Evolutionary conservation across 2,329 filamentous ascomycete species (phyloP), one percentile per base, ranked within the genome.

Genomic region (Alternaria burnsii): DNA sequence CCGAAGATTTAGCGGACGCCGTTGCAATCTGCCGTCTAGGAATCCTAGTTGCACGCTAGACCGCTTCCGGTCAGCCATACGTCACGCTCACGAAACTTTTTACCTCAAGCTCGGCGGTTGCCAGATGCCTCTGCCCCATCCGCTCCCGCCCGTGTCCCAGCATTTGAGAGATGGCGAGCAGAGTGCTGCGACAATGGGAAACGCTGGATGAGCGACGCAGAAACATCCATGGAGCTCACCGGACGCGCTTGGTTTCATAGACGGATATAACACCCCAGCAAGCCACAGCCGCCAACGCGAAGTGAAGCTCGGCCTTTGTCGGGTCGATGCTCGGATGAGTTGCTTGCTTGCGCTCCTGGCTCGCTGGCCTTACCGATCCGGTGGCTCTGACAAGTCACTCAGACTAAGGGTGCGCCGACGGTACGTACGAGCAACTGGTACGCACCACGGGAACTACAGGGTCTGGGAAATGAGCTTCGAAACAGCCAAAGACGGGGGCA

Each of bases 221-320:
- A 50, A 38, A 36, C 20, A 50, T 32, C 12, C 22, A 46, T 47
- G 41, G n/a, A 55, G 55, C 54, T 61, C 53, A 58, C 59, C 51
- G 66, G 56, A 62, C 59, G 58, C 58, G 24, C 55, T 53, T 61
- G 42, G 59, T 65, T 67, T 65, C 60, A 64, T 67, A 18, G 55
- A 52, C 69, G 66, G 66, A 67, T 65, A 71, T 67, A 67, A 65
- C 44, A 59, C 61, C 64, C 64, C 62, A 53, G 62, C 52, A 57
- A 67, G 67, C 67, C 67, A 69, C 67, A 69, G 58, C 65, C 65
- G 67, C 62, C 61, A 63, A 42, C 58, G 52, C 62, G 56, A 53
- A 46, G 28, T 52, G 54, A 61, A 55, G 59, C 59, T 68, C 65
- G 67, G 67, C 65, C 60, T 59, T 55, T 46, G 59, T 64, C 67